These are phyloP conservation scores for Leishmania tarentolae DNA, from an alignment of 208 protist species.

Conservation along the genomic window DNA sequence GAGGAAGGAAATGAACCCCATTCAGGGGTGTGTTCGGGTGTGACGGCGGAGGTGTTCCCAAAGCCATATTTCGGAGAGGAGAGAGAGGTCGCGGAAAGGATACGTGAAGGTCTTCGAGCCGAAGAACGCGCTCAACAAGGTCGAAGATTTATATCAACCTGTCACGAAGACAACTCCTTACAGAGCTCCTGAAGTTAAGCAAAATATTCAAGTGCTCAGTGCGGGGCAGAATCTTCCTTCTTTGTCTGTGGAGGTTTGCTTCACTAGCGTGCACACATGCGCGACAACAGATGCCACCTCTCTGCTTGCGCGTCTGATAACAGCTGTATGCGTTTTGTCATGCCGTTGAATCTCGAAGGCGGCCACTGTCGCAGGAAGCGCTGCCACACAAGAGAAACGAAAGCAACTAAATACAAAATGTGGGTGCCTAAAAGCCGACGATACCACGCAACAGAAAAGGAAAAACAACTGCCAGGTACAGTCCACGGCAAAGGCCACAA, in stretches of 20 bases:
- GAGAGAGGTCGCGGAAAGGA: neutral
- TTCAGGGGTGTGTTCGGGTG: neutral
- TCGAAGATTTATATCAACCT: neutral
- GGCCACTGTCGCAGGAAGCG: neutral
- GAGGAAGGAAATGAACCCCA: neutral
- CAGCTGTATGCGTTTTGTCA: neutral
- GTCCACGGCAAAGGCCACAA: neutral
- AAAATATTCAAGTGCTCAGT: too few relatives aligned
- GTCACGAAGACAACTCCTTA: neutral
- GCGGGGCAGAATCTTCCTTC: neutral
- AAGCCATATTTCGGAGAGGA: neutral
- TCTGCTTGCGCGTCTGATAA: neutral
- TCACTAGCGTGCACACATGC: neutral
- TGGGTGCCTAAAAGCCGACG: too few relatives aligned
- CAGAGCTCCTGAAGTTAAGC: too few relatives aligned
- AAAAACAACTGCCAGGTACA: neutral
- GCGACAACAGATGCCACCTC: too few relatives aligned
- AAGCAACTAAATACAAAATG: too few relatives aligned
- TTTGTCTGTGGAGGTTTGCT: neutral
- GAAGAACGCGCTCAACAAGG: neutral
- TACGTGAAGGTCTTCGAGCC: neutral
- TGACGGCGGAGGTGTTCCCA: neutral
- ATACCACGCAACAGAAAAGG: neutral
- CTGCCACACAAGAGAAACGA: too few relatives aligned
- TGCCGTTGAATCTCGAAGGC: neutral